Percentiles rank a stretch among this genome's conserved stretches.
Conservation (phyloP, 352 stramenopile genomes). For the Blastocystis sp. region DNA sequence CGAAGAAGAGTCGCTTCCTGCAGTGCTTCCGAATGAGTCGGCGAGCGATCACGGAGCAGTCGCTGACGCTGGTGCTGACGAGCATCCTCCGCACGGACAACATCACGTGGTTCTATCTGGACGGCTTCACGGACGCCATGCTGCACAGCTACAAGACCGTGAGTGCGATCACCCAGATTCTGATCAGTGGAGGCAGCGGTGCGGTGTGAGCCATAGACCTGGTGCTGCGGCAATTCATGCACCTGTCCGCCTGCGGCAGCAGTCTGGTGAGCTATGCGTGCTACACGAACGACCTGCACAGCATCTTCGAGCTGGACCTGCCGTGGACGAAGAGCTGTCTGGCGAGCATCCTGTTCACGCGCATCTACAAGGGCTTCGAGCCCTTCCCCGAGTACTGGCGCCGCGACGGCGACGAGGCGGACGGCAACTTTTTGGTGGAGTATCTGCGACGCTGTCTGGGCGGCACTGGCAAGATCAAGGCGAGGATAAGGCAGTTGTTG, state of each 20-base stretch:
- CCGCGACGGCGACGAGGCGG: not conserved
- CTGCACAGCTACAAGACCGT: slow-evolving; percentile 38
- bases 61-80: slow-evolving; percentile 41
- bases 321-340: slow-evolving; percentile 39
- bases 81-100: slow-evolving; percentile 47
- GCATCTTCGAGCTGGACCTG: slow-evolving; percentile 50
- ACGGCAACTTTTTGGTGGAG: not conserved
- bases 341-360: slow-evolving; percentile 44
- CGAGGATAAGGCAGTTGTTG: slow-evolving; percentile 23
- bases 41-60: slow-evolving; percentile 10
- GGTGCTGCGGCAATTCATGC: slow-evolving; percentile 26
- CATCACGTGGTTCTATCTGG: slow-evolving; percentile 7
- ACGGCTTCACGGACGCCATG: slow-evolving; percentile 45
- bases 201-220: slow-evolving; percentile 17
- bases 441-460: slow-evolving; percentile 25
- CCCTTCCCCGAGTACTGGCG: slow-evolving; percentile 1
- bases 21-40: slow-evolving; percentile 14
- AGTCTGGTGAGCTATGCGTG: slow-evolving; percentile 4
- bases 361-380: slow-evolving; percentile 40
- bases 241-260: not conserved
- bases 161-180: slow-evolving; percentile 13
- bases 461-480: slow-evolving; percentile 10
- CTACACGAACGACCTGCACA: slow-evolving; percentile 34
- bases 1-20: slow-evolving; percentile 19
- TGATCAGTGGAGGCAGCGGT: not conserved